Evolutionary conservation across 192 early-diverging fungal genomes (phyloP).

Genomic region (Coemansia sp.): DNA sequence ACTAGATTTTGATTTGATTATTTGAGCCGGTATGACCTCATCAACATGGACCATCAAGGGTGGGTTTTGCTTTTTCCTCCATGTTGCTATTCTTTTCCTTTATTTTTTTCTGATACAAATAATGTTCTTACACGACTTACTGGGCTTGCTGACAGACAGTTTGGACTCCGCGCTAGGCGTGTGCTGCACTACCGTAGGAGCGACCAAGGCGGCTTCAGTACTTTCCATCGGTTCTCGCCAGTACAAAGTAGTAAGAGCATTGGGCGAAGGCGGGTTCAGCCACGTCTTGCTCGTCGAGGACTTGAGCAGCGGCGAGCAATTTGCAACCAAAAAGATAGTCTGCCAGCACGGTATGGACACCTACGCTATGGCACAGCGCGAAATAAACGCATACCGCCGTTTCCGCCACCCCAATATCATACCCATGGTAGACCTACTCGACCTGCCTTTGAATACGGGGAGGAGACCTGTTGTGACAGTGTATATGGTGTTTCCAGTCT

Average conservation of each 20-base stretch:
- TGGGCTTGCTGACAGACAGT: background rate
- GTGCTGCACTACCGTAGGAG: background rate
- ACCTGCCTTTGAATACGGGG: background rate
- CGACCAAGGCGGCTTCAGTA: slow-evolving; percentile 17
- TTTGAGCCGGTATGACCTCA: background rate
- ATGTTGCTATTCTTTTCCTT: background rate
- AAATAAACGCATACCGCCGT: slow-evolving; percentile 67
- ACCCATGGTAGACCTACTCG: slow-evolving; percentile 16
- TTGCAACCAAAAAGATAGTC: slow-evolving; percentile 70
- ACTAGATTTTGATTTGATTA: background rate
- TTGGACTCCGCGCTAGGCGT: background rate
- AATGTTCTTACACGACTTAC: background rate
- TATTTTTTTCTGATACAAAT: background rate
- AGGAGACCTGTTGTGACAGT: slow-evolving; percentile 40
- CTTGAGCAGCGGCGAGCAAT: slow-evolving; percentile 45
- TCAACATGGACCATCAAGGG: too few relatives aligned
- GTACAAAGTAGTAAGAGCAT: slow-evolving; percentile 60
- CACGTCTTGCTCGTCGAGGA: slow-evolving; percentile 68
- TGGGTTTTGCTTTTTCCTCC: background rate
- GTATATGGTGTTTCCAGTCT: slow-evolving; percentile 74
- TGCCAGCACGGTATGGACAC: slow-evolving; percentile 64
- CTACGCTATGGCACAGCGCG: slow-evolving; percentile 64
- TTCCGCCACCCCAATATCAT: slow-evolving; percentile 68
- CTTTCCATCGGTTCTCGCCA: slow-evolving; percentile 62
- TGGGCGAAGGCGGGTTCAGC: slow-evolving; percentile 79